These are phyloP conservation scores for Tetradesmus lagerheimii DNA, from an alignment of 139 green algal species.

Conservation along the genomic window DNA sequence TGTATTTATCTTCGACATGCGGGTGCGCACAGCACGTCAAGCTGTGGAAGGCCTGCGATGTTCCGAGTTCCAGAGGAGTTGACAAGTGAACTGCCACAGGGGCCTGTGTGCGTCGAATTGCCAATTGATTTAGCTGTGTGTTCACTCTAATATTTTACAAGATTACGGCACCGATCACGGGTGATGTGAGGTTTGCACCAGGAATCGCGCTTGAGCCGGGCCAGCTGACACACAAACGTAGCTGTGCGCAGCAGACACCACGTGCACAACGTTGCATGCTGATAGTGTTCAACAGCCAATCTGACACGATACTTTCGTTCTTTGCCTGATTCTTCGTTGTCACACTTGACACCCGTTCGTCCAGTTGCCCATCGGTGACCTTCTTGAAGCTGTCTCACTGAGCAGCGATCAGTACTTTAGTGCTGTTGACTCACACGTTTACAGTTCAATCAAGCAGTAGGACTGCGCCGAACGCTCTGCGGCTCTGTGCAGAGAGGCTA, in stretches of 20 bases:
- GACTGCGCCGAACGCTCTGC: neutral
- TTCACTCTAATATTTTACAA: neutral
- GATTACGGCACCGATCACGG: neutral
- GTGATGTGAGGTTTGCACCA: neutral
- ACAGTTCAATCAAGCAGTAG: neutral
- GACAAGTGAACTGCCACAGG: neutral
- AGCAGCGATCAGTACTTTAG: neutral
- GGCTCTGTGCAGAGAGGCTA: neutral
- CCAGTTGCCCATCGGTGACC: neutral
- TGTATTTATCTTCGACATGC: neutral
- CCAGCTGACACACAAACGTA: slow-evolving; percentile 3
- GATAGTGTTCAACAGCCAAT: neutral
- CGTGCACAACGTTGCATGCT: neutral
- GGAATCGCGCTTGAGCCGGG: neutral
- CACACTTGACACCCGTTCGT: neutral
- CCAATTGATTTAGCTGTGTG: neutral
- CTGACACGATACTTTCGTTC: neutral
- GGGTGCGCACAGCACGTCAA: neutral
- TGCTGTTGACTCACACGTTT: neutral
- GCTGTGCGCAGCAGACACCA: neutral
- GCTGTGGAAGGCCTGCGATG: neutral
- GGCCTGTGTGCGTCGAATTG: too few species aligned
- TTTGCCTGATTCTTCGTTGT: neutral
- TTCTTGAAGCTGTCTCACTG: neutral
- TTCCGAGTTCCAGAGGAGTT: neutral